Evolutionary conservation across 176 grass and related monocot species (phyloP), one percentile per base, ranked within the genome.

Genomic region (Lolium multiflorum): DNA sequence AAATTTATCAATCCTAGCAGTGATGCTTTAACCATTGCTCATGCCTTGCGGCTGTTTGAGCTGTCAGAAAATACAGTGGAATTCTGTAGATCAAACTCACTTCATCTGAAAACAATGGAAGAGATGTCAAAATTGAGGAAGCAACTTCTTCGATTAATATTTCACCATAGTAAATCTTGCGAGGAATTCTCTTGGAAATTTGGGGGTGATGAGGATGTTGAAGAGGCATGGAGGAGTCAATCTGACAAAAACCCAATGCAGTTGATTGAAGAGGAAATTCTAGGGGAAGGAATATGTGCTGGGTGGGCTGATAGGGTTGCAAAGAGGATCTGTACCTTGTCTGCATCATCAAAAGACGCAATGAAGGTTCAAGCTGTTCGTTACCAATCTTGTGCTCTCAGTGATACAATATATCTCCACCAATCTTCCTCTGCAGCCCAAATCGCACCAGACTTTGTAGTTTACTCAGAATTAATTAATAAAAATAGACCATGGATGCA

Each of bases 111-210:
- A 90, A 99, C 88, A 77, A 94, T 96, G 97, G 92, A 99, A 76
- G 97, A 94, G 64, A 94, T 99, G 97, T 96, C 97, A 15, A 99
- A 94, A 82, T 86, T 99, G 82, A 96, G 93, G 90, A 96, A 96
- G 73, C 97, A 99, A 41, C 92, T 99, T 51, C 78, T 96, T 24
- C 86, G 87, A 18, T 86, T 99, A 88, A 85, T 91, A 88, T 96
- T 98, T 78, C 87, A 96, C 41, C 85, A 94, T 63, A 88, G 84
- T 72, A 92, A 90, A 76, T 83, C 64, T 6, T 91, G 86, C 4
- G 83, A 82, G 24, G 93, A 94, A 70, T 99, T 96, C 86, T 48
- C 91, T 76, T 99, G 97, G 94, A 96, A 86, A 78, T 75, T 83
- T 54, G 88, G 97, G 66, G 62, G 41, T 76, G 81, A 11, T 82